A percentile compares a stretch with the other conserved stretches of the same genome.
Conservation (phyloP, 148 eudicot species). For the Polygonum aviculare region DNA sequence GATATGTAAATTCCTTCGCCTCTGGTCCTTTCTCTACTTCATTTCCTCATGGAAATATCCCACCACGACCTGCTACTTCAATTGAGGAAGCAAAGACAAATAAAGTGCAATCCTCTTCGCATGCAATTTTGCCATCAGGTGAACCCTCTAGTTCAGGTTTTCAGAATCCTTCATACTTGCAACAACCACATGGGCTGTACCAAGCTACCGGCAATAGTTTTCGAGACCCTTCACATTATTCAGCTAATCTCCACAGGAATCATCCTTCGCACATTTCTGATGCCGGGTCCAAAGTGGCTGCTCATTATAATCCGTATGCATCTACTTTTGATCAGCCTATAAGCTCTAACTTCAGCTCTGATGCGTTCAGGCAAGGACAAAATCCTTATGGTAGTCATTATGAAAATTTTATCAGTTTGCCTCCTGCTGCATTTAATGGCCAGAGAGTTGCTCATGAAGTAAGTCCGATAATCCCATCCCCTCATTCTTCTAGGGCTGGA, state of each 20-base stretch:
- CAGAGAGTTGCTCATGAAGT: constrained; percentile 26
- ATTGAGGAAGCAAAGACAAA: constrained; percentile 20
- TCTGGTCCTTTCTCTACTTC: constrained; percentile 24
- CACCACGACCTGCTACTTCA: constrained; percentile 15
- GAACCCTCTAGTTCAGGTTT: constrained; percentile 12
- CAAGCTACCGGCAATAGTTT: constrained; percentile 26
- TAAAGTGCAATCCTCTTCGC: background rate
- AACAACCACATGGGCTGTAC: constrained; percentile 33
- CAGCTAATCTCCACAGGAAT: constrained; percentile 33
- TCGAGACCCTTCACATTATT: constrained; percentile 19
- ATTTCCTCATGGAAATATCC: constrained; percentile 22
- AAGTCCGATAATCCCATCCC: constrained; percentile 22
- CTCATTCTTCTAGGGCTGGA: constrained; percentile 28
- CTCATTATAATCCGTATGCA: constrained; percentile 78
- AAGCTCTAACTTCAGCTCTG: constrained; percentile 51
- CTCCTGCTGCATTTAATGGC: constrained; percentile 32
- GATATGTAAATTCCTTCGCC: constrained; percentile 24
- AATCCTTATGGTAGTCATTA: constrained; percentile 23
- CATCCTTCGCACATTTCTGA: constrained; percentile 29
- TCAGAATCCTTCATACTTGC: constrained; percentile 27
- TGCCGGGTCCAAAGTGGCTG: constrained; percentile 44
- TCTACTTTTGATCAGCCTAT: constrained; percentile 87
- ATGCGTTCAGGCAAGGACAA: constrained; percentile 36
- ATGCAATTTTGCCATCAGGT: constrained; percentile 2
- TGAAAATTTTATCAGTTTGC: constrained; percentile 33